A percentile compares a stretch with the other conserved stretches of the same genome.
Conservation (phyloP, 768 basidiomycete species). For the Auriscalpium vulgare region DNA sequence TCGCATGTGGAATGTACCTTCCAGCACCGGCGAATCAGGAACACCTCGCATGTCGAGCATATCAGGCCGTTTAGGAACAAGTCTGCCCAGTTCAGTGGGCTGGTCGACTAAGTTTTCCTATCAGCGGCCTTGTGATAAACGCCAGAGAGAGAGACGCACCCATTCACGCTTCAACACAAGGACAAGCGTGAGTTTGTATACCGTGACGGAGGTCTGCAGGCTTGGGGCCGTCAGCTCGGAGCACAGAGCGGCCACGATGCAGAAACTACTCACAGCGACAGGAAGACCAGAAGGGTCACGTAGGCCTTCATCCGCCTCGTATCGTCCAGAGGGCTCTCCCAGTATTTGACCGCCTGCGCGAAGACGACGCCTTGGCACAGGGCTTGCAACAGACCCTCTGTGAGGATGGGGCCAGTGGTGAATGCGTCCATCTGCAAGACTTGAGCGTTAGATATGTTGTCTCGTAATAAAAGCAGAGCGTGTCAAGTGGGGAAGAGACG, state of each 20-base stretch:
- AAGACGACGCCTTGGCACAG: slow-evolving; percentile 32
- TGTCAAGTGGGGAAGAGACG: too few species aligned
- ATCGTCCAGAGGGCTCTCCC: slow-evolving; percentile 36
- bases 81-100: slow-evolving; percentile 35
- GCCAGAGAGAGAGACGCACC: slow-evolving; percentile 6
- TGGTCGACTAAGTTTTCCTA: slow-evolving; percentile 21
- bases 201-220: slow-evolving; percentile 18
- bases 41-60: slow-evolving; percentile 38
- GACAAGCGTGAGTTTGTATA: slow-evolving; percentile 23
- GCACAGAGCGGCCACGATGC: neutral
- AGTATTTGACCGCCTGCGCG: slow-evolving; percentile 25
- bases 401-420: slow-evolving; percentile 31
- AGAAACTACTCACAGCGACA: slow-evolving; percentile 32
- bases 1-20: slow-evolving; percentile 26
- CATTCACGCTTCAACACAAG: slow-evolving; percentile 15
- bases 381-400: slow-evolving; percentile 40
- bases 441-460: neutral
- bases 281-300: slow-evolving; percentile 30
- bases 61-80: slow-evolving; percentile 42
- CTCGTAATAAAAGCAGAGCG: too few species aligned
- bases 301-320: slow-evolving; percentile 33
- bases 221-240: slow-evolving; percentile 5
- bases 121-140: neutral
- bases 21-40: slow-evolving; percentile 44
- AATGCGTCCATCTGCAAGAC: slow-evolving; percentile 3